Evolutionary conservation across 768 basidiomycete species (phyloP).

Genomic region (Crepidotus variabilis): DNA sequence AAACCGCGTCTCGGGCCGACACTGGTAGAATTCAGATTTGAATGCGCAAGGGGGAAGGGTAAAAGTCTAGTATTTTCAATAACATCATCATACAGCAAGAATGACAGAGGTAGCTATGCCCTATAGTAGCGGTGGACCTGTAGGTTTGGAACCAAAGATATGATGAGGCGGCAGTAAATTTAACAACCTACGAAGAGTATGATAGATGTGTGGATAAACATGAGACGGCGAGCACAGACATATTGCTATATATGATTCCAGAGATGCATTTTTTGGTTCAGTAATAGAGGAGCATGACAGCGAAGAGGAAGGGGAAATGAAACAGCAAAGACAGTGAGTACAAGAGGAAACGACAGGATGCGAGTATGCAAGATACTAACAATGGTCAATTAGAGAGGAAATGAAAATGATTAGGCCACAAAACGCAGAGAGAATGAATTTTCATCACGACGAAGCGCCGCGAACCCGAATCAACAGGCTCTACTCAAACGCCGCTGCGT

Average conservation of each 20-base stretch:
- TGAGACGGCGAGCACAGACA: conserved; percentile 6
- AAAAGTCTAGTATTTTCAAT: neutral
- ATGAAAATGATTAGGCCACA: conserved; percentile 15
- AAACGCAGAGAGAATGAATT: neutral
- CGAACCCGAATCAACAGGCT: neutral
- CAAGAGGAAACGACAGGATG: conserved; percentile 3
- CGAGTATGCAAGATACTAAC: conserved; percentile 13
- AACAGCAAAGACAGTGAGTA: conserved; percentile 17
- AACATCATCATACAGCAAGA: neutral
- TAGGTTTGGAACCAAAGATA: neutral
- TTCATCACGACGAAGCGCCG: conserved; percentile 4
- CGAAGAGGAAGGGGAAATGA: conserved; percentile 30
- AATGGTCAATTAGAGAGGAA: conserved; percentile 17
- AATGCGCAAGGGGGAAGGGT: no score
- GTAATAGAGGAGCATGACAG: conserved; percentile 23
- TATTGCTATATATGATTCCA: conserved; percentile 29
- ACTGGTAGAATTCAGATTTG: neutral
- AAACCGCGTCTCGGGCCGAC: neutral
- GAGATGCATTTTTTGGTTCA: conserved; percentile 25
- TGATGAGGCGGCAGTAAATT: neutral
- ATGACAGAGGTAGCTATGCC: neutral
- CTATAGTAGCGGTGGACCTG: neutral
- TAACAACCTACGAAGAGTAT: conserved; percentile 20
- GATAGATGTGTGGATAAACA: conserved; percentile 23
- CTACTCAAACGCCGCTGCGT: conserved; percentile 30